phyloP scores from a whole-genome alignment of 2,329 filamentous ascomycete genomes.

The Hawksworthiomyces lignivorus region DNA sequence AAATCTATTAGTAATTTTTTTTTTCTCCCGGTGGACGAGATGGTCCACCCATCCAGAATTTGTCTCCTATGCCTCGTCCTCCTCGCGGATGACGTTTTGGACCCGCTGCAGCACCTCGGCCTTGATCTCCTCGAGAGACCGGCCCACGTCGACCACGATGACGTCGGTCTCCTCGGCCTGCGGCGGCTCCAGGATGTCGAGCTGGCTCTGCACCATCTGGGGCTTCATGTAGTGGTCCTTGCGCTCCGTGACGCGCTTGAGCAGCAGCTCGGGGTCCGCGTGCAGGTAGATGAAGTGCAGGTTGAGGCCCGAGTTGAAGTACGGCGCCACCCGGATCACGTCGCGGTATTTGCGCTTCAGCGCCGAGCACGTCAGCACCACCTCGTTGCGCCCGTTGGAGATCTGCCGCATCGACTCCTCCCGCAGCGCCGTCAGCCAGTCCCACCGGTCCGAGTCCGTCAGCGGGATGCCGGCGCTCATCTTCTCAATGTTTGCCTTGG shows the following conservation, averaged over 20 bases:
- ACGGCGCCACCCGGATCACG: constrained; percentile 72
- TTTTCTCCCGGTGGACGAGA: too few relatives aligned
- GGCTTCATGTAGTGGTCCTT: constrained; percentile 93
- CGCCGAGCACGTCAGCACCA: constrained; percentile 94
- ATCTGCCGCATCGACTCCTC: constrained; percentile 56
- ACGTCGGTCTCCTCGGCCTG: constrained; percentile 62
- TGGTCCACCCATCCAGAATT: too few relatives aligned
- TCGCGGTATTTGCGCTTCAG: constrained; percentile 97
- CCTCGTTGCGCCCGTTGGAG: constrained; percentile 54
- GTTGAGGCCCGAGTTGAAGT: constrained; percentile 63
- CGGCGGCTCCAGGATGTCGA: constrained; percentile 80
- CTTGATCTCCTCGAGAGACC: constrained; percentile 51
- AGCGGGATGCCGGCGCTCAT: constrained; percentile 80
- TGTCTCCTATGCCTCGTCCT: too few relatives aligned
- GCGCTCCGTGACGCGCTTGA: constrained; percentile 66
- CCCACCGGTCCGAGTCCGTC: constrained; percentile 92
- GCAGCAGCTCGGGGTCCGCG: constrained; percentile 65
- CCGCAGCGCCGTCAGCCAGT: constrained; percentile 80
- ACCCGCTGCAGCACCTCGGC: constrained; percentile 51
- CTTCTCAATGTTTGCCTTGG: constrained; percentile 75
- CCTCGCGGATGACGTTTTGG: constrained; percentile 21
- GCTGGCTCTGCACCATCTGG: constrained; percentile 89
- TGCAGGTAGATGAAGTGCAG: constrained; percentile 92
- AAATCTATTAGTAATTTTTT: too few relatives aligned
- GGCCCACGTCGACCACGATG: constrained; percentile 61